phyloP scores from a whole-genome alignment of 352 stramenopile species.

The Blastocystis hominis region DNA sequence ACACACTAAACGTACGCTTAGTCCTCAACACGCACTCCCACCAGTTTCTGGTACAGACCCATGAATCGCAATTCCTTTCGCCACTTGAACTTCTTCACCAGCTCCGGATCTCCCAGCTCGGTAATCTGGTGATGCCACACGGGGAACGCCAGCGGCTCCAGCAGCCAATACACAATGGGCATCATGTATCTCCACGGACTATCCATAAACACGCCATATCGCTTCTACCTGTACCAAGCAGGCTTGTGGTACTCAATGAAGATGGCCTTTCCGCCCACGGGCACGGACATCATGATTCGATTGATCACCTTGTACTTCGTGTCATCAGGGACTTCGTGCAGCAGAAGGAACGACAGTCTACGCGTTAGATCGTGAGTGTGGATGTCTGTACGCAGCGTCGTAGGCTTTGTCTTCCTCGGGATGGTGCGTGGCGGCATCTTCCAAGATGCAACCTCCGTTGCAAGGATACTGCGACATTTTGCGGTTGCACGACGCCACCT shows the following conservation, averaged over 20 bases:
- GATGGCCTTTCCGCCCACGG: slow-evolving; percentile 47
- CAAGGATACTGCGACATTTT: slow-evolving; percentile 40
- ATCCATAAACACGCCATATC: neutral
- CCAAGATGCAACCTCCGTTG: slow-evolving; percentile 41
- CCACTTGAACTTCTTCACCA: slow-evolving; percentile 58
- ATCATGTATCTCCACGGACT: slow-evolving; percentile 58
- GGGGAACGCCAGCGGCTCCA: slow-evolving; percentile 39
- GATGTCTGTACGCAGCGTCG: neutral
- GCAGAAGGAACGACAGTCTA: slow-evolving; percentile 46
- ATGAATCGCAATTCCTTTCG: slow-evolving; percentile 48
- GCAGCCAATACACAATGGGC: slow-evolving; percentile 39
- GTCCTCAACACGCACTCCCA: slow-evolving; percentile 35
- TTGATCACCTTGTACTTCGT: slow-evolving; percentile 50
- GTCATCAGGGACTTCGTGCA: slow-evolving; percentile 51
- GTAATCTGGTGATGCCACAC: slow-evolving; percentile 55
- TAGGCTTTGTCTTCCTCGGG: slow-evolving; percentile 47
- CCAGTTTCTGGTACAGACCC: slow-evolving; percentile 52
- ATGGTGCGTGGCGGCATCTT: slow-evolving; percentile 46
- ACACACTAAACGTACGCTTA: slow-evolving; percentile 3
- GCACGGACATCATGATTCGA: slow-evolving; percentile 36
- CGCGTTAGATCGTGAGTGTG: neutral
- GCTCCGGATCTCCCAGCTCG: slow-evolving; percentile 24
- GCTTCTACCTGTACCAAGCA: slow-evolving; percentile 17
- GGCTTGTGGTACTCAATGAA: slow-evolving; percentile 55
- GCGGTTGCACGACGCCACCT: slow-evolving; percentile 45